Conservation (phyloP, 116 monocot genomes). For the Phalaenopsis hybrid region DNA sequence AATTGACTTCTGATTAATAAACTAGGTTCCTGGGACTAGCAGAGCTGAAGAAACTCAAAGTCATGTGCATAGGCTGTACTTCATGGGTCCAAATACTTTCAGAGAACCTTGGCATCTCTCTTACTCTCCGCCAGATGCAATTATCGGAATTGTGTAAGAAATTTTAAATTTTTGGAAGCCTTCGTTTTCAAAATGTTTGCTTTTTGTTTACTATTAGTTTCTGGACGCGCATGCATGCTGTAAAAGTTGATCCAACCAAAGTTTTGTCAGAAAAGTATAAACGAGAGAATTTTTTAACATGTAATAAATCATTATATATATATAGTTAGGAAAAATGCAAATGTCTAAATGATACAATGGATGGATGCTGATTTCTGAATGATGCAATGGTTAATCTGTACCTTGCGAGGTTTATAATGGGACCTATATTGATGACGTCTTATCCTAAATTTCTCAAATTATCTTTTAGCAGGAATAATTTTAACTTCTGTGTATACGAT, state of each 20-base stretch:
- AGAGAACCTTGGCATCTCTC: constrained; percentile 98
- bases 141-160: constrained; percentile 90
- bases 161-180: neutral
- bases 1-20: neutral
- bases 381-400: neutral
- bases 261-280: neutral
- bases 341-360: neutral
- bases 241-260: neutral
- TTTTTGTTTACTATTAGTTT: neutral
- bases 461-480: neutral
- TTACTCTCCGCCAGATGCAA: constrained; percentile 88
- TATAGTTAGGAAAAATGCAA: neutral
- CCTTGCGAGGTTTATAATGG: neutral
- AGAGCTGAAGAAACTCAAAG: constrained; percentile 92
- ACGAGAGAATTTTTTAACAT: neutral
- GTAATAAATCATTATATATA: too few relatives aligned
- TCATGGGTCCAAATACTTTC: constrained; percentile 97
- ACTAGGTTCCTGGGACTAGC: constrained; percentile 84
- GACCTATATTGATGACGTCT: neutral
- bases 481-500: neutral
- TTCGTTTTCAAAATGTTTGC: neutral
- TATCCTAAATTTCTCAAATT: neutral
- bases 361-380: neutral
- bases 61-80: constrained; percentile 90
- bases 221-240: neutral